Evolutionary conservation across 2,329 filamentous ascomycete species (phyloP).

Genomic region (Zasmidium angulare): DNA sequence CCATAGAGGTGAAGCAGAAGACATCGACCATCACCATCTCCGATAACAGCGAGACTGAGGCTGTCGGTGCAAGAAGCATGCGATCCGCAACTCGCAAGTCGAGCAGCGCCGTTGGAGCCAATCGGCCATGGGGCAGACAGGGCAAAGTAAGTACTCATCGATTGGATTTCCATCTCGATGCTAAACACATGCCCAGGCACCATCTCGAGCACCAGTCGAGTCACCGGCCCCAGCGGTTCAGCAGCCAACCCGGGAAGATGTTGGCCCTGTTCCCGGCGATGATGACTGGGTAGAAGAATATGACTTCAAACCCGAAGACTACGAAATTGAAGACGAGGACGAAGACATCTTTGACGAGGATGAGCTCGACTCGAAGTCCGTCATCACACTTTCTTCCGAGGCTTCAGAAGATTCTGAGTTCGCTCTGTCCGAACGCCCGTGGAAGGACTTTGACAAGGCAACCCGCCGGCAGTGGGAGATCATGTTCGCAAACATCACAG

Average conservation of each 20-base stretch:
- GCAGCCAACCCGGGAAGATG: background rate
- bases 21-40: constrained; percentile 9
- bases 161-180: background rate
- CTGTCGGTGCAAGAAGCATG: background rate
- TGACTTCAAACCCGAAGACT: constrained; percentile 18
- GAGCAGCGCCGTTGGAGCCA: background rate
- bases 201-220: background rate
- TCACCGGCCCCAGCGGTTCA: background rate
- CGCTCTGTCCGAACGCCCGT: constrained; percentile 21
- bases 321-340: constrained; percentile 20
- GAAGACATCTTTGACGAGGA: constrained; percentile 13
- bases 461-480: constrained; percentile 24
- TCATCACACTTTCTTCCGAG: constrained; percentile 26
- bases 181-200: background rate
- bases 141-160: constrained; percentile 12
- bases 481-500: constrained; percentile 26
- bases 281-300: constrained; percentile 22
- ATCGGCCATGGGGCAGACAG: constrained; percentile 12
- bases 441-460: constrained; percentile 20
- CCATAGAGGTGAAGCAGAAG: constrained; percentile 19
- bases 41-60: constrained; percentile 7
- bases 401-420: constrained; percentile 10
- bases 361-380: constrained; percentile 20
- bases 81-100: background rate
- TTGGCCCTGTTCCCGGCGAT: constrained; percentile 27